phyloP scores from a whole-genome alignment of 176 grass and related monocot species.

The Rhynchospora tenuis region DNA sequence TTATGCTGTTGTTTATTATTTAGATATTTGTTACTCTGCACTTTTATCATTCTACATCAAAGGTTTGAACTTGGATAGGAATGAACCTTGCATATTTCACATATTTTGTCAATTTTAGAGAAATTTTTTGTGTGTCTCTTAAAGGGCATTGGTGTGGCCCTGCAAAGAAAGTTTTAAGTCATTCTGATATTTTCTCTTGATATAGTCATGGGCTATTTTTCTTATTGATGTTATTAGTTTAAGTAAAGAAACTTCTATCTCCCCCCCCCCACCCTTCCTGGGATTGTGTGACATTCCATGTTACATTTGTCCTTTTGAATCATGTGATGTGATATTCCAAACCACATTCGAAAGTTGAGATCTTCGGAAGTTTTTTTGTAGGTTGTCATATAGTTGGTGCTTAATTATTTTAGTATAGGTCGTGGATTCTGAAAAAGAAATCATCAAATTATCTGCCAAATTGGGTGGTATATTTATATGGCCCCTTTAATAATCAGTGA shows the following conservation, averaged over 20 bases:
- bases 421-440: neutral
- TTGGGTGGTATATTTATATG: neutral
- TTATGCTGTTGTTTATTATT: neutral
- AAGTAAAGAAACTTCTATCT: too few relatives aligned
- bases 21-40: neutral
- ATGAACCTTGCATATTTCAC: too few relatives aligned
- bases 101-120: neutral
- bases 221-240: neutral
- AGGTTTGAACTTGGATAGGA: neutral
- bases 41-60: neutral
- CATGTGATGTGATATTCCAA: neutral
- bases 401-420: neutral
- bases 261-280: too few relatives aligned
- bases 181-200: neutral
- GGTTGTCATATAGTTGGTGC: neutral
- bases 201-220: neutral
- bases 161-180: neutral
- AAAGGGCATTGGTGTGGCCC: neutral
- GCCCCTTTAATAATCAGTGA: neutral
- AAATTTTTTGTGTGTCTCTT: neutral
- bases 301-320: too few relatives aligned
- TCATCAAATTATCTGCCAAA: neutral
- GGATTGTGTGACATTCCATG: too few relatives aligned
- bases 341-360: neutral
- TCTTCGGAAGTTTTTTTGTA: neutral